phyloP scores from a whole-genome alignment of 352 stramenopile genomes.

The Phytophthora crassamura region DNA sequence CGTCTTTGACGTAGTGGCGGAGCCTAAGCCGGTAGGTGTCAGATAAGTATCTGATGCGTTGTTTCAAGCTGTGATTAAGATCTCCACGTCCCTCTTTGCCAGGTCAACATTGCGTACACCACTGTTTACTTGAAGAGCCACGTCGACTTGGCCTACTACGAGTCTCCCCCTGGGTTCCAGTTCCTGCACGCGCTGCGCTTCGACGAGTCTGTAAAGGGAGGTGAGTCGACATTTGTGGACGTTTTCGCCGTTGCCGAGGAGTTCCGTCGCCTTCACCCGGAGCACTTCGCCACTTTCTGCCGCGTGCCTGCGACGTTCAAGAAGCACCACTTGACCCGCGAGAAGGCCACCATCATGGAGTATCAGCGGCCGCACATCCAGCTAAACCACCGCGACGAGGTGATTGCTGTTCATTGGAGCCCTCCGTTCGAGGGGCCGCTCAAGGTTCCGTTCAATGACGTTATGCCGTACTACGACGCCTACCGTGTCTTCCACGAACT shows the following conservation, averaged over 20 bases:
- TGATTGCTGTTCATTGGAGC: slow-evolving; percentile 93
- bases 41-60: background rate
- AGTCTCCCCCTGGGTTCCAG: slow-evolving; percentile 96
- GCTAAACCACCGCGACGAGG: slow-evolving; percentile 81
- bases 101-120: slow-evolving; percentile 97
- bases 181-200: slow-evolving; percentile 93
- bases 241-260: slow-evolving; percentile 80
- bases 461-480: slow-evolving; percentile 82
- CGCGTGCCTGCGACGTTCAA: slow-evolving; percentile 94
- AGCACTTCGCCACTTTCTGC: slow-evolving; percentile 81
- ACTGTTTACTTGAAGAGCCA: slow-evolving; percentile 91
- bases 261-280: slow-evolving; percentile 64
- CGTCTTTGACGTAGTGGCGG: slow-evolving; percentile 84
- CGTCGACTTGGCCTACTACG: slow-evolving; percentile 97
- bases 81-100: background rate
- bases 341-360: slow-evolving; percentile 91
- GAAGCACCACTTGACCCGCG: slow-evolving; percentile 93
- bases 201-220: slow-evolving; percentile 82
- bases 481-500: slow-evolving; percentile 85
- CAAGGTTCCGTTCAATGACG: slow-evolving; percentile 74
- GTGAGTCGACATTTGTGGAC: slow-evolving; percentile 88
- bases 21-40: slow-evolving; percentile 73
- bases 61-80: background rate
- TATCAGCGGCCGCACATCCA: slow-evolving; percentile 95
- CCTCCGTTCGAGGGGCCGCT: slow-evolving; percentile 95